Percentiles rank a stretch among this genome's conserved stretches.
Evolutionary conservation across 73 alveolate genomes (phyloP).

Genomic region (Paraurostyla sp.): DNA sequence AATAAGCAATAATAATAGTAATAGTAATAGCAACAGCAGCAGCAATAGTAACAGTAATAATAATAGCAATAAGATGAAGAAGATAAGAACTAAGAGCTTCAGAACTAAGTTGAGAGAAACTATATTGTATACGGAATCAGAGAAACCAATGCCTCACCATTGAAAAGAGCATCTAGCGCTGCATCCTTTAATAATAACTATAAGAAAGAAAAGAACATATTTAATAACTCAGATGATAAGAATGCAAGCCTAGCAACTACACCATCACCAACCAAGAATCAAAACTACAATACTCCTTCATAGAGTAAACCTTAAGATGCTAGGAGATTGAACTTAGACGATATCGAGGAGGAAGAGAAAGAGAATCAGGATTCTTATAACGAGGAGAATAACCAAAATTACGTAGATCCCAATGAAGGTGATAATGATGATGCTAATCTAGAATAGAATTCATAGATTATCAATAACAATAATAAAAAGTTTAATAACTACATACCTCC

Average conservation of each 20-base stretch:
- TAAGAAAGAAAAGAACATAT: neutral
- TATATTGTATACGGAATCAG: too few species aligned
- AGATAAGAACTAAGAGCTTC: too few species aligned
- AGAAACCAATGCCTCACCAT: too few species aligned
- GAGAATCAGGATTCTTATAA: neutral
- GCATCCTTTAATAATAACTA: too few species aligned
- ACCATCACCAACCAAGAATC: slow-evolving; percentile 37
- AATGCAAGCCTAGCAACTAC: slow-evolving; percentile 12
- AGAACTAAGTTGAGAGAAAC: too few species aligned
- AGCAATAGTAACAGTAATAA: too few species aligned
- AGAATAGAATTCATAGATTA: slow-evolving; percentile 8
- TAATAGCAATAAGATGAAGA: too few species aligned
- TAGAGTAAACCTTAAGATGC: too few species aligned
- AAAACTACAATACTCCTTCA: too few species aligned
- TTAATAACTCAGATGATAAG: neutral
- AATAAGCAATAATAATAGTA: too few species aligned
- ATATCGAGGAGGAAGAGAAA: slow-evolving; percentile 34
- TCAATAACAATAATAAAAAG: neutral
- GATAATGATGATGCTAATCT: slow-evolving; percentile 34
- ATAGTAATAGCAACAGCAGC: too few species aligned
- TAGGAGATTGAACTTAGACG: slow-evolving; percentile 12
- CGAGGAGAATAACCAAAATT: neutral
- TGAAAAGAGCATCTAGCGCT: too few species aligned
- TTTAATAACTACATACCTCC: slow-evolving; percentile 1
- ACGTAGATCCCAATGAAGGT: neutral